These are phyloP conservation scores for Xerophyta viscosa DNA, from an alignment of 106 monocot genomes.

Conservation along the genomic window DNA sequence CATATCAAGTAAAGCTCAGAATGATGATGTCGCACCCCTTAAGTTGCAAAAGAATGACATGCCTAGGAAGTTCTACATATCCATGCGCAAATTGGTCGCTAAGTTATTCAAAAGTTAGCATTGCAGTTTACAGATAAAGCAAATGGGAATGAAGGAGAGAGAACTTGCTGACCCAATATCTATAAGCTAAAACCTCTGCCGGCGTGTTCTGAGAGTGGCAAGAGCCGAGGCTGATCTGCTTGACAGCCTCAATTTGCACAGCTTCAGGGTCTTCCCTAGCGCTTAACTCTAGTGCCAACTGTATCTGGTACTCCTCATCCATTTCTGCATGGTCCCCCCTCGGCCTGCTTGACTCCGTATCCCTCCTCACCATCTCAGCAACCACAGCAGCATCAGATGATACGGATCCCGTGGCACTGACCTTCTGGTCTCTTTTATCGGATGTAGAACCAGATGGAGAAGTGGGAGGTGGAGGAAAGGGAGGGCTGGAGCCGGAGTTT, in stretches of 20 bases:
- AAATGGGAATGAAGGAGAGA: neutral
- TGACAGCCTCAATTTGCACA: conserved; percentile 68
- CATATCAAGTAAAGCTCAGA: too few species aligned
- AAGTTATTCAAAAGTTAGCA: too few species aligned
- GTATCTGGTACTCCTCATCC: conserved; percentile 63
- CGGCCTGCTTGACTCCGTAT: neutral
- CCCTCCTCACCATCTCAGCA: neutral
- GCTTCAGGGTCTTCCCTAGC: conserved; percentile 72
- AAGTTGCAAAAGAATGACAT: too few species aligned
- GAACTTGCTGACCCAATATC: conserved; percentile 56
- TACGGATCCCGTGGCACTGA: neutral
- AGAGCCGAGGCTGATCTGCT: conserved; percentile 66
- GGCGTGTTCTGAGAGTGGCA: conserved; percentile 31
- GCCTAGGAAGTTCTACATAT: too few species aligned
- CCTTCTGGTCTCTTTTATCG: conserved; percentile 12
- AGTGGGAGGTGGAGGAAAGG: neutral
- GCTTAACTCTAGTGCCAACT: conserved; percentile 62
- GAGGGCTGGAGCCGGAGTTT: too few species aligned
- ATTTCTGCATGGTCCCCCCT: conserved; percentile 6
- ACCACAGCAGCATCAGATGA: conserved; percentile 9
- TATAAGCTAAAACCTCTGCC: conserved; percentile 42
- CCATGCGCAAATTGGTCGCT: too few species aligned
- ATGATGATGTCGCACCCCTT: too few species aligned
- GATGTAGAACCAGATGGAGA: conserved; percentile 52
- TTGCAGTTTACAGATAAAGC: too few species aligned